Evolutionary conservation across 2,329 filamentous ascomycete genomes (phyloP).

Genomic region (Cladosporium sp.): DNA sequence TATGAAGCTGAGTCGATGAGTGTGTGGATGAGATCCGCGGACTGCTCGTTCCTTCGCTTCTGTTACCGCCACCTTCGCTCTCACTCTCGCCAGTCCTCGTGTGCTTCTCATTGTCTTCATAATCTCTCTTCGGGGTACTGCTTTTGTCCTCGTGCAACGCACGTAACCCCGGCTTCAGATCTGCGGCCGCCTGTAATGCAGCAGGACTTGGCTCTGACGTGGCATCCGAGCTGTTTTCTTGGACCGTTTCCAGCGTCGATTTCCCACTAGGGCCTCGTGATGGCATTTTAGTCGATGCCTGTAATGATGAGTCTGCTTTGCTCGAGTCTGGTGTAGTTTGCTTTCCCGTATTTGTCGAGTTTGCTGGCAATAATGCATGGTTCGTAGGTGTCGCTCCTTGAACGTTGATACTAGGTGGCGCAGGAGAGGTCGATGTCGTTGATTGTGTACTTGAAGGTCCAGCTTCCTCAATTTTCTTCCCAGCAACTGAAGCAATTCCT

Average conservation of each 20-base stretch:
- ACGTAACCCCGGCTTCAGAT: constrained; percentile 28
- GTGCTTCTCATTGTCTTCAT: constrained; percentile 22
- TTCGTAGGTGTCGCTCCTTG: constrained; percentile 41
- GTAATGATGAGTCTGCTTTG: constrained; percentile 31
- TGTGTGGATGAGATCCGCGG: constrained; percentile 29
- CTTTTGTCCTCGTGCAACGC: constrained; percentile 23
- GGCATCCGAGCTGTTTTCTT: constrained; percentile 40
- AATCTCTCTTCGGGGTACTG: constrained; percentile 47
- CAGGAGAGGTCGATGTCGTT: constrained; percentile 24
- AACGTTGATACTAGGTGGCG: constrained; percentile 42
- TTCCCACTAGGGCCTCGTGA: constrained; percentile 35
- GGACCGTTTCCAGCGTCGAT: constrained; percentile 78
- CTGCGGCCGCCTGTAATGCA: constrained; percentile 27
- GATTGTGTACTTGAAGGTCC: background rate
- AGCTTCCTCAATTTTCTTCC: constrained; percentile 34
- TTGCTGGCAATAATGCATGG: constrained; percentile 27
- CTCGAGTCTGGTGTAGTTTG: constrained; percentile 20
- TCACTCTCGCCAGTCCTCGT: constrained; percentile 50
- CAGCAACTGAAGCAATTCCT: constrained; percentile 32
- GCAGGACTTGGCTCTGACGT: constrained; percentile 59
- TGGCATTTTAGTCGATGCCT: constrained; percentile 36
- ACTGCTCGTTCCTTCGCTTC: constrained; percentile 41
- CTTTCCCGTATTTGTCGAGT: background rate
- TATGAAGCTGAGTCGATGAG: constrained; percentile 25
- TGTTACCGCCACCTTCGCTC: constrained; percentile 61